A percentile compares a stretch with the other conserved stretches of the same genome.
Evolutionary conservation across 2,329 filamentous ascomycete species (phyloP).

Genomic region (Claviceps monticola): DNA sequence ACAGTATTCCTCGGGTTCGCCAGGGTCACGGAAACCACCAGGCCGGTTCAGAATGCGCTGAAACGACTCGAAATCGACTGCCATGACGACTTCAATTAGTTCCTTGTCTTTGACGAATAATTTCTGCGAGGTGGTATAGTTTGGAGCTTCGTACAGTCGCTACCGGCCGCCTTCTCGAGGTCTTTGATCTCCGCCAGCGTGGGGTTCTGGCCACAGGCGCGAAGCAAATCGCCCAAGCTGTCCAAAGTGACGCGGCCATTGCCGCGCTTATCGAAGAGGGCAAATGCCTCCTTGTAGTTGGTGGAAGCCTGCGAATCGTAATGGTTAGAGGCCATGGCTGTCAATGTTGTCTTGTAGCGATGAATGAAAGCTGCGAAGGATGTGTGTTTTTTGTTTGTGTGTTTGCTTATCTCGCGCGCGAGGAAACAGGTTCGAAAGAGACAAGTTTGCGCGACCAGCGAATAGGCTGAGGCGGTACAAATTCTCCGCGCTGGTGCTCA

Average conservation of each 20-base stretch:
- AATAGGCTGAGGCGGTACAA: no score
- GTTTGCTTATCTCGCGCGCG: neutral
- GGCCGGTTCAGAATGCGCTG: constrained; percentile 93
- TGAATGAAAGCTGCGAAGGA: neutral
- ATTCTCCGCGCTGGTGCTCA: no score
- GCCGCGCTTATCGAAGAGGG: constrained; percentile 98
- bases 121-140: no score
- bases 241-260: constrained; percentile 81
- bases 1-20: constrained; percentile 96
- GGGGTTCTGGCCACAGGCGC: constrained; percentile 95
- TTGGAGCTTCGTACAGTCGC: constrained; percentile 65
- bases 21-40: constrained; percentile 93
- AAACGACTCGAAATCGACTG: constrained; percentile 97
- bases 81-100: neutral
- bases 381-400: neutral
- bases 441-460: no score
- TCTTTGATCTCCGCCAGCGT: constrained; percentile 87
- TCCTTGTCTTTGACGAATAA: neutral
- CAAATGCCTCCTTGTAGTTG: constrained; percentile 99
- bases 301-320: constrained; percentile 55
- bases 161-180: constrained; percentile 76
- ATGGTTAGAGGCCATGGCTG: constrained; percentile 36
- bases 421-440: neutral
- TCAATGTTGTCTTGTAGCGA: neutral
- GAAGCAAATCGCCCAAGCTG: constrained; percentile 81